Percentiles rank a stretch among this genome's conserved stretches.
These are phyloP conservation scores for Gyrodon lividus DNA, from an alignment of 768 basidiomycete species.

Conservation along the genomic window DNA sequence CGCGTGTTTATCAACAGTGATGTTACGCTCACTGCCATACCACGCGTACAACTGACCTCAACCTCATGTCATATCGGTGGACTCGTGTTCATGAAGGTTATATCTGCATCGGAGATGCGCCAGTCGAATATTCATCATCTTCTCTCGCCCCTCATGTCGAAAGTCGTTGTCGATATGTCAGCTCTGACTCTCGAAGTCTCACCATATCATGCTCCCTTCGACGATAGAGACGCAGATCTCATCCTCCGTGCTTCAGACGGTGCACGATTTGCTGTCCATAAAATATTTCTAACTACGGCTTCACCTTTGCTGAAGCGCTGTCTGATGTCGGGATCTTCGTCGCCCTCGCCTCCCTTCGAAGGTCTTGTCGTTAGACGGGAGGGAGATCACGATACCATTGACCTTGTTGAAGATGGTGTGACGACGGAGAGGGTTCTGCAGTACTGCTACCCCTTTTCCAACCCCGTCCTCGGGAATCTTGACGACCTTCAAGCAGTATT, in stretches of 20 bases:
- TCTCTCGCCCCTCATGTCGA: slow-evolving; percentile 26
- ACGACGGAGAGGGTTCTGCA: slow-evolving; percentile 34
- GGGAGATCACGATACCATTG: slow-evolving; percentile 24
- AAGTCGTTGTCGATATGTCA: slow-evolving; percentile 24
- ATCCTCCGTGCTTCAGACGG: slow-evolving; percentile 43
- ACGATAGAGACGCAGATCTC: slow-evolving; percentile 41
- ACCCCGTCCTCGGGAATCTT: slow-evolving; percentile 32
- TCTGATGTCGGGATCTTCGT: slow-evolving; percentile 25
- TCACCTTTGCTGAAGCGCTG: slow-evolving; percentile 41
- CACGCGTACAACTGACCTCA: slow-evolving; percentile 30
- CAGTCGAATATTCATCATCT: slow-evolving; percentile 14
- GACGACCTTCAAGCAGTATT: slow-evolving; percentile 36
- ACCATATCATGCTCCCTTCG: slow-evolving; percentile 35
- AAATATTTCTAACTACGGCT: slow-evolving; percentile 39
- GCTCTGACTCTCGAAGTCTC: slow-evolving; percentile 28
- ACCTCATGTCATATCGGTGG: slow-evolving; percentile 23
- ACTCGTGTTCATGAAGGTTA: slow-evolving; percentile 19
- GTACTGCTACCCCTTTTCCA: slow-evolving; percentile 38
- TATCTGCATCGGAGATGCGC: slow-evolving; percentile 26
- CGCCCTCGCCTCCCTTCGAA: slow-evolving; percentile 28
- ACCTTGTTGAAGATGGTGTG: slow-evolving; percentile 32
- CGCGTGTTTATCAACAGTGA: slow-evolving; percentile 26
- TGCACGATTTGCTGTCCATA: slow-evolving; percentile 44
- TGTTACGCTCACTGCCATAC: slow-evolving; percentile 17
- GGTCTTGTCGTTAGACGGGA: slow-evolving; percentile 25